Evolutionary conservation across 805 yeast genomes (phyloP), one percentile per base, ranked within the genome.

Genomic region (Zygosaccharomyces lentus): DNA sequence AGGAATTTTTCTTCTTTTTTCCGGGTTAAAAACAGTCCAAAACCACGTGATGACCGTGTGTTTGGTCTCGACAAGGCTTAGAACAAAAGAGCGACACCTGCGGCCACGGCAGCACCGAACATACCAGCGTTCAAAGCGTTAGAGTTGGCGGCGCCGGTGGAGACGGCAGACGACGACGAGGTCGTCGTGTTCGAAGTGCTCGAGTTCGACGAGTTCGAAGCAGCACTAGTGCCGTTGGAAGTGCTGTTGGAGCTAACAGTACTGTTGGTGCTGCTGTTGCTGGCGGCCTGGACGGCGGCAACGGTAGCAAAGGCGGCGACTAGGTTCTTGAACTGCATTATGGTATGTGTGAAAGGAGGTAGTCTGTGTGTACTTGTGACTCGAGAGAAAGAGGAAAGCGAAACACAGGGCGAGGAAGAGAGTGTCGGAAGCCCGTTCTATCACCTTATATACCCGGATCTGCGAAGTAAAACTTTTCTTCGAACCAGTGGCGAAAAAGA

Each of bases 51-150:
- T n/a, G n/a, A n/a, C n/a, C n/a, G n/a, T n/a, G n/a, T n/a, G n/a
- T n/a, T n/a, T n/a, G n/a, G n/a, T n/a, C n/a, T n/a, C n/a, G n/a
- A n/a, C n/a, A n/a, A n/a, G n/a, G 50, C 64, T 68, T 70, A 71
- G 68, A 71, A 69, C 62, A 70, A 66, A 70, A 70, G 69, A 61
- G 73, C 75, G 52, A 82, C 81, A 77, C 87, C 90, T 64, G 89
- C 90, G 57, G 89, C 90, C 58, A 84, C 86, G 66, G 82, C 87
- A 61, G 86, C 89, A 78, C 88, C 90, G 62, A 82, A 72, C 65
- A 81, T 78, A 72, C 85, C 82, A 65, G 87, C 84, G 71, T 82
- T 81, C 65, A 76, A 73, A 53, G 77, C 75, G 68, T 72, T 73
- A 57, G 75, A 67, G 53, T 68, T 73, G 61, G 77, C 82, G 59